Percentiles rank a stretch among this genome's conserved stretches.
Evolutionary conservation across 345 rosid genomes (phyloP).

Genomic region (Aquilaria yunnanensis): DNA sequence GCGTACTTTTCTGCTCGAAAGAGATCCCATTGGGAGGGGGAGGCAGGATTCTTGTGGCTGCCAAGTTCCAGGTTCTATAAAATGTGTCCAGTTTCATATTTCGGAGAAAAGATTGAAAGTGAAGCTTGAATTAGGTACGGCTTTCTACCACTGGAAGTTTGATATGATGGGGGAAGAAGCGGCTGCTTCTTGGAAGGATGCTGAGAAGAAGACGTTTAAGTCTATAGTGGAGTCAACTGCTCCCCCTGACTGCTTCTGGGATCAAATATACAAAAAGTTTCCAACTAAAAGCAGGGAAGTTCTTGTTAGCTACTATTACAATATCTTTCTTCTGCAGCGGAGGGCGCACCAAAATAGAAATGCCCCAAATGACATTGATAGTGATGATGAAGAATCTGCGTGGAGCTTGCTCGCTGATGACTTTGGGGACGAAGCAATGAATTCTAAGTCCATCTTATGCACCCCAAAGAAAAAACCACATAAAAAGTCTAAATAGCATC

Average conservation of each 20-base stretch:
- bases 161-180: slow-evolving; percentile 74
- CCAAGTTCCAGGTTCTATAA: slow-evolving; percentile 42
- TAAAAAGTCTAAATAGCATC: slow-evolving; percentile 17
- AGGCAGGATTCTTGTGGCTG: slow-evolving; percentile 82
- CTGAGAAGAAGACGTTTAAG: slow-evolving; percentile 49
- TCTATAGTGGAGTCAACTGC: slow-evolving; percentile 31
- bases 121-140: slow-evolving; percentile 61
- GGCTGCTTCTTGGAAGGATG: slow-evolving; percentile 41
- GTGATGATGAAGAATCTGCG: slow-evolving; percentile 59
- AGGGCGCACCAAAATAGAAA: slow-evolving; percentile 71
- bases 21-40: slow-evolving; percentile 87
- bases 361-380: slow-evolving; percentile 39
- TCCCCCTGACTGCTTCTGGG: slow-evolving; percentile 42
- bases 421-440: slow-evolving; percentile 21
- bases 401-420: slow-evolving; percentile 15
- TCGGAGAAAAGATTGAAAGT: slow-evolving; percentile 39
- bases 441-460: slow-evolving; percentile 33
- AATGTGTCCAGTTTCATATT: slow-evolving; percentile 73
- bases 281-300: slow-evolving; percentile 44
- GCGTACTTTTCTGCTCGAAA: slow-evolving; percentile 44
- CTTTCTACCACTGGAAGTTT: slow-evolving; percentile 56
- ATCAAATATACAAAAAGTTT: slow-evolving; percentile 34
- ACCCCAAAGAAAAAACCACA: slow-evolving; percentile 61
- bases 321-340: slow-evolving; percentile 63
- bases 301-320: slow-evolving; percentile 69